Evolutionary conservation across 2,329 filamentous ascomycete genomes (phyloP), one percentile per base, ranked within the genome.

Genomic region (Elsinoe batatas): DNA sequence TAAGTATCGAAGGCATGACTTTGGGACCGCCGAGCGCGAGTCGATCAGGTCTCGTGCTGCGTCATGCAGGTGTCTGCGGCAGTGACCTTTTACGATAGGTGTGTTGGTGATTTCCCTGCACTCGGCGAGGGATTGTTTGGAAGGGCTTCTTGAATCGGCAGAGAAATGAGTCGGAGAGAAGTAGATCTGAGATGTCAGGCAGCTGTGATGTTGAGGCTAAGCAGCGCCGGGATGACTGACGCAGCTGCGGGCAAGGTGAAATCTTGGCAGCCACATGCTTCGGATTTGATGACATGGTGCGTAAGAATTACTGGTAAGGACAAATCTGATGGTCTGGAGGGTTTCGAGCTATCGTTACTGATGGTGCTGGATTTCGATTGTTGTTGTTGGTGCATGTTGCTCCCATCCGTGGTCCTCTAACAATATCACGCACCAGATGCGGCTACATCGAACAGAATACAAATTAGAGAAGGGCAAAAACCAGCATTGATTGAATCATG

Each of bases 1-100:
- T 88, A 57, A 98, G 81, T 62, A 95, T 82, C 15, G 80, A 81
- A 57, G 80, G 79, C 73, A 76, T 76, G 54, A 60, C 62, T 62
- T 53, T 57, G 69, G 37, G 20, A 15, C 36, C 43, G 33, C 47
- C 8, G 10, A 26, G 26, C 33, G 47, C 47, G 47, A 33, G 30
- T 51, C 47, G 33, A 38, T 51, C 32, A 51, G 32, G 47, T 51
- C 47, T 51, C 15, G 32, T 22, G 35, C 18, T 35, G 32, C 47
- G 47, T 35, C 47, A 51, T 51, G 15, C 30, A 36, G 26, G 26
- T 13, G 15, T 20, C 10, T 44, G 43, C 40, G 49, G 35, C 50
- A 44, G 40, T 49, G 1, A 43, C 5, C 20, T 7, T 40, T 33
- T 10, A 12, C 6, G 17, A 7, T 3, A 22, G 35, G 10, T 26